Base-by-base conservation (phyloP, 2,329 filamentous ascomycete genomes). In the Lachnellula subtilissima region DNA sequence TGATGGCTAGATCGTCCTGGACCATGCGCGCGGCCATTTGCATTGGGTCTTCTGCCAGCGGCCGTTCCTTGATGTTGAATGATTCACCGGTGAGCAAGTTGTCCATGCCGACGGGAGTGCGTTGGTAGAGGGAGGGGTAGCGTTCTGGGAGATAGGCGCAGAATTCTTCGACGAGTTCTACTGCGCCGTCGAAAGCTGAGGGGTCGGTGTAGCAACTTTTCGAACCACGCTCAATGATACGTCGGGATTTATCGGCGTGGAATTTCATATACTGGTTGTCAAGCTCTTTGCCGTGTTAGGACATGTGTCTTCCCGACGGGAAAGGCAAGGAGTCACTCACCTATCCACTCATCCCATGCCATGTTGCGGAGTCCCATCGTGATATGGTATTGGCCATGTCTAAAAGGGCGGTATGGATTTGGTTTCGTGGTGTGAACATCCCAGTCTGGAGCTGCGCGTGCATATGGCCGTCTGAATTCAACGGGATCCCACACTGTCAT, bases 1-100 rank as follows among this genome's bases (percentile, higher is more conserved):
- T 93, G 54, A 95, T 81, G 0, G 89, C 89, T 0, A 95, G 73
- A 69, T 95, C 90, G 67, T 95, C 91, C 71, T 94, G 90, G 3
- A 89, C 75, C 19, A 93, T 79, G 1, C 89, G 82, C 0, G 84
- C 87, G 52, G 79, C 83, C 65, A 85, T 88, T 56, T 82, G 79
- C 85, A 95, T 93, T 0, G 90, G 89, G 65, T 94, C 88, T 72
- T 93, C 89, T 1, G 74, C 70, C 5, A 92, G 76, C 0, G 86
- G 86, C 0, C 83, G 76, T 57, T 81, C 75, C 1, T 76, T 70
- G 40, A 88, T 84, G 69, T 92, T 81, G 74, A 94, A 89, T 8
- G 72, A 76, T 71, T 95, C 90, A 7, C 82, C 78, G 0, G 89
- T 92, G 68, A 84, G 78, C 15, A 86, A 68, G 68, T 94, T 95